A percentile compares a stretch with the other conserved stretches of the same genome.
These are phyloP conservation scores for Yamadazyma dushanensis DNA, from an alignment of 1,139 yeast genomes.

Conservation along the genomic window DNA sequence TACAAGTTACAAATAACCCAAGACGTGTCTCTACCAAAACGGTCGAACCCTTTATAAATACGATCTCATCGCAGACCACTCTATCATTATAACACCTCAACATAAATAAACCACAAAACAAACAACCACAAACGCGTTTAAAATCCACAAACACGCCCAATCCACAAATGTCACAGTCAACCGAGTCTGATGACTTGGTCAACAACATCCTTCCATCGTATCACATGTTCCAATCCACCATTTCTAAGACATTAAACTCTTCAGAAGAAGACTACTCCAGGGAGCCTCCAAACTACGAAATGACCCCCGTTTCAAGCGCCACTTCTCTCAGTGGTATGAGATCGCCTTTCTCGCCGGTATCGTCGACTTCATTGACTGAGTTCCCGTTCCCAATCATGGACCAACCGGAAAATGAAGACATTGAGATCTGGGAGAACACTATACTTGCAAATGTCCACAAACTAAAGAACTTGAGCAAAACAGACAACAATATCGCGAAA, in stretches of 20 bases:
- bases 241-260: conserved; percentile 39
- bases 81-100: no score
- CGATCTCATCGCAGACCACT: no score
- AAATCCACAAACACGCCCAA: not conserved
- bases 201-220: conserved; percentile 48
- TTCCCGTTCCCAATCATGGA: conserved; percentile 19
- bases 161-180: not conserved
- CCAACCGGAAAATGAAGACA: conserved; percentile 25
- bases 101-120: no score
- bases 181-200: conserved; percentile 26
- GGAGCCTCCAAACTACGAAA: conserved; percentile 46
- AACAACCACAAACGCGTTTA: no score
- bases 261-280: conserved; percentile 41
- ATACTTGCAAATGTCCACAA: conserved; percentile 45
- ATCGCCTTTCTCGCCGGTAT: conserved; percentile 19
- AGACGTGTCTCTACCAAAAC: no score
- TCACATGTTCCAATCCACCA: conserved; percentile 47
- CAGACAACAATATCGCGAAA: conserved; percentile 26
- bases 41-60: no score
- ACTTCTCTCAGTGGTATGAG: conserved; percentile 18
- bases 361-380: conserved; percentile 9
- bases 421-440: conserved; percentile 44
- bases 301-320: conserved; percentile 29
- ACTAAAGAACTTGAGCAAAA: conserved; percentile 34
- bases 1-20: no score